Conservation (phyloP, 306 rosid genomes). For the Lupinus albus region DNA sequence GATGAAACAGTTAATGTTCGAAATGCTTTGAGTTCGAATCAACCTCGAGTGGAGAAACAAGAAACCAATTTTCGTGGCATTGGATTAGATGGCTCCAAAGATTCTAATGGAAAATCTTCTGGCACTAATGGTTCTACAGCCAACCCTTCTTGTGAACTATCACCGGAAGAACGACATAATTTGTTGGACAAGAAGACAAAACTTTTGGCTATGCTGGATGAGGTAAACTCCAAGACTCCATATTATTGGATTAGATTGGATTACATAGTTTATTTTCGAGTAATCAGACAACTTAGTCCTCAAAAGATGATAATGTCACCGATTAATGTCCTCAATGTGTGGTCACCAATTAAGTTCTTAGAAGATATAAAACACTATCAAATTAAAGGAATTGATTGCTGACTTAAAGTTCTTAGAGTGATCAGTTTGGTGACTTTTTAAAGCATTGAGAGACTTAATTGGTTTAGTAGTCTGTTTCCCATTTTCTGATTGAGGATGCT, state of each 20-base stretch:
- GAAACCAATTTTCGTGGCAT: slow-evolving; percentile 45
- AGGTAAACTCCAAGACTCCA: slow-evolving; percentile 69
- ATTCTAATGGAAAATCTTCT: slow-evolving; percentile 52
- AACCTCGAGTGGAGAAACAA: slow-evolving; percentile 51
- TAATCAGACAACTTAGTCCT: too few relatives aligned
- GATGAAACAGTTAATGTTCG: slow-evolving; percentile 70
- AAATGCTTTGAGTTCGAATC: slow-evolving; percentile 69
- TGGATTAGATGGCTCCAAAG: slow-evolving; percentile 54
- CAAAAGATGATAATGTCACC: too few relatives aligned
- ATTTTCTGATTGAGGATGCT: neutral
- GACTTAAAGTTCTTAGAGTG: too few relatives aligned
- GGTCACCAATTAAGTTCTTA: too few relatives aligned
- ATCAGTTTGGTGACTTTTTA: too few relatives aligned
- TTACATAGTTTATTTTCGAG: too few relatives aligned
- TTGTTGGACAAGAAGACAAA: slow-evolving; percentile 68
- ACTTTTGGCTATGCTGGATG: slow-evolving; percentile 72
- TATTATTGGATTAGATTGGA: slow-evolving; percentile 13
- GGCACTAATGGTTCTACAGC: slow-evolving; percentile 48
- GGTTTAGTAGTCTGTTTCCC: slow-evolving; percentile 14
- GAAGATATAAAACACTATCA: too few relatives aligned
- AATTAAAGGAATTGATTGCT: too few relatives aligned
- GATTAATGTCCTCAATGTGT: too few relatives aligned
- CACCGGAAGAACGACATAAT: slow-evolving; percentile 61
- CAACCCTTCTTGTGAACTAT: slow-evolving; percentile 52
- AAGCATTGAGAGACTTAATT: too few relatives aligned